Conservation (phyloP, 176 grass and related monocot genomes). For the Carex myosuroides region DNA sequence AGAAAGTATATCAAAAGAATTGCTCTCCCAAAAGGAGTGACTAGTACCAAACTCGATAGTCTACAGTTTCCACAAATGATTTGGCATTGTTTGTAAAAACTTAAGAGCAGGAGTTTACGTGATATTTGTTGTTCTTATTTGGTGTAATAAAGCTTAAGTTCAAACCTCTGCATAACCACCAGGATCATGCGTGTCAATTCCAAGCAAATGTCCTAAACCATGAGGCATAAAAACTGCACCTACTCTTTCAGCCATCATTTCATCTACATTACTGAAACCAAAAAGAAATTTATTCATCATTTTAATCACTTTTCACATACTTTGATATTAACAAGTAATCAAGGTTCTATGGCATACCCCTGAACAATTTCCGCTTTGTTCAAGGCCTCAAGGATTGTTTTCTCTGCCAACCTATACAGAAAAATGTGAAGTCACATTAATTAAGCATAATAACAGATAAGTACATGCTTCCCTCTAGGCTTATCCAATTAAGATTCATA, state of each 20-base stretch:
- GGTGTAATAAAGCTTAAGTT: background rate
- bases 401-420: conserved; percentile 61
- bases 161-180: conserved; percentile 76
- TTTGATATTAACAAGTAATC: conserved; percentile 22
- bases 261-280: conserved; percentile 57
- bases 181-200: conserved; percentile 96
- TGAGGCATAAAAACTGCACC: conserved; percentile 95
- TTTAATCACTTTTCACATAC: conserved; percentile 1
- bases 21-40: background rate
- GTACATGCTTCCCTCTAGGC: background rate
- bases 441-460: conserved; percentile 13
- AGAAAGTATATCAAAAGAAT: background rate
- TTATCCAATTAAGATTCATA: background rate
- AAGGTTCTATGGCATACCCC: conserved; percentile 37
- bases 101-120: background rate
- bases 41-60: background rate
- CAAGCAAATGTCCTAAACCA: conserved; percentile 95
- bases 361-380: conserved; percentile 55
- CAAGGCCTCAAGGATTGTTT: conserved; percentile 69
- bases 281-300: conserved; percentile 22
- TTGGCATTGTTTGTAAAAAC: background rate
- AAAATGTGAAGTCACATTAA: background rate
- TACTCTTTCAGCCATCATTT: conserved; percentile 79
- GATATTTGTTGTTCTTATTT: background rate
- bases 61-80: background rate